phyloP scores from a whole-genome alignment of 148 eudicot genomes.

The Persicaria maculosa region DNA sequence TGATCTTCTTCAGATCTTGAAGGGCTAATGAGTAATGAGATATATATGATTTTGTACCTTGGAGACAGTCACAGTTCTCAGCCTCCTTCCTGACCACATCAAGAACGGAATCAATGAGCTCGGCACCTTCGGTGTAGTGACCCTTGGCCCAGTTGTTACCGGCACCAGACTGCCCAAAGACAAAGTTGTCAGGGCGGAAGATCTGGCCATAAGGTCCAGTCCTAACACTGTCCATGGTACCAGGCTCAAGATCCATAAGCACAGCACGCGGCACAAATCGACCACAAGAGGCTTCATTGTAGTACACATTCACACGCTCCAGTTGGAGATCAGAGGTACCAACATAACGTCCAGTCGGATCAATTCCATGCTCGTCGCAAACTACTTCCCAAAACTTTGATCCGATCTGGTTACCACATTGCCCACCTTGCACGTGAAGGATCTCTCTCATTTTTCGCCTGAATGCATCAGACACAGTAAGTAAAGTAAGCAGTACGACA shows the following conservation, averaged over 20 bases:
- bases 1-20: no score
- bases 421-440: neutral
- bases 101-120: constrained; percentile 1
- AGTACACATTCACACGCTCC: neutral
- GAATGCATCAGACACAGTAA: neutral
- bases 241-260: constrained; percentile 1
- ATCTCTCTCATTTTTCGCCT: neutral
- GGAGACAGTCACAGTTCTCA: constrained; percentile 6
- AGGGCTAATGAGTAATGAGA: no score
- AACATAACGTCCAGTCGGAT: neutral
- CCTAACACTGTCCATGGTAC: neutral
- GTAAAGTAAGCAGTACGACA: no score
- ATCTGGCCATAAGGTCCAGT: constrained; percentile 5
- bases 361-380: neutral
- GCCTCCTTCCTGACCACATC: constrained; percentile 6
- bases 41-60: neutral
- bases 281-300: neutral
- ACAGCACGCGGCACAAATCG: neutral
- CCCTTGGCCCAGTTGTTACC: neutral
- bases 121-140: constrained; percentile 4
- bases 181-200: constrained; percentile 2
- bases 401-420: constrained; percentile 10
- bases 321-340: neutral
- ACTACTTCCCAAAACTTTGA: constrained; percentile 1
- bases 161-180: neutral